phyloP scores from a whole-genome alignment of 169 alveolate species.

The Plasmodium gallinaceum region DNA sequence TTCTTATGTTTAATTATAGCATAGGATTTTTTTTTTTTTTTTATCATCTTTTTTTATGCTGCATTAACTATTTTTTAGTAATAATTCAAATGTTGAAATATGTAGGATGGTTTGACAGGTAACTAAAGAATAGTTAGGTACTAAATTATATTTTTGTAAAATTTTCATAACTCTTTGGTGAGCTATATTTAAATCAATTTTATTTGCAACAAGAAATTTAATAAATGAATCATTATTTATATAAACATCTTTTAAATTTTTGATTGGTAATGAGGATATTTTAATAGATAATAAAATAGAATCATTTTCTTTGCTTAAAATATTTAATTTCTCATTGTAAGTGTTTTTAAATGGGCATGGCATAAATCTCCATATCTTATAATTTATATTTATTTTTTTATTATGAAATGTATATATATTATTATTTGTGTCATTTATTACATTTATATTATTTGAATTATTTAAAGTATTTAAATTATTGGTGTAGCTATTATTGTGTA shows the following conservation, averaged over 20 bases:
- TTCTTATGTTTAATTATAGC: not conserved
- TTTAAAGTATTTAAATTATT: not conserved
- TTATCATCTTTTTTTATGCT: not conserved
- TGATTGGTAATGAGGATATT: conserved; percentile 37
- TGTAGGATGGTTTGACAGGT: conserved; percentile 65
- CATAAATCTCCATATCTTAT: conserved; percentile 70
- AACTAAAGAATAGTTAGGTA: conserved; percentile 71
- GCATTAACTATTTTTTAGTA: not conserved
- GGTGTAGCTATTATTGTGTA: not conserved
- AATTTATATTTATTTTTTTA: conserved; percentile 41
- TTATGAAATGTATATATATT: not conserved
- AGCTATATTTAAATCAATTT: conserved; percentile 70
- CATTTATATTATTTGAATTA: not conserved
- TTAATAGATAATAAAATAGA: conserved; percentile 27
- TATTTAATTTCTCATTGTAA: not conserved
- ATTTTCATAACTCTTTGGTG: conserved; percentile 64
- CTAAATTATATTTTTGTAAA: conserved; percentile 41
- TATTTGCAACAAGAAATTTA: conserved; percentile 48
- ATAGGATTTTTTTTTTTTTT: not conserved
- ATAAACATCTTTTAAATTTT: conserved; percentile 64
- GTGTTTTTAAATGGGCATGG: conserved; percentile 60
- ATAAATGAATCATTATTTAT: conserved; percentile 53
- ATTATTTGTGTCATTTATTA: not conserved
- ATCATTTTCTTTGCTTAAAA: conserved; percentile 21
- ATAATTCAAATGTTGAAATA: conserved; percentile 30